Percentiles rank a stretch among this genome's conserved stretches.
Evolutionary conservation across 208 protist genomes (phyloP).

Genomic region (Trypanosoma caninum): DNA sequence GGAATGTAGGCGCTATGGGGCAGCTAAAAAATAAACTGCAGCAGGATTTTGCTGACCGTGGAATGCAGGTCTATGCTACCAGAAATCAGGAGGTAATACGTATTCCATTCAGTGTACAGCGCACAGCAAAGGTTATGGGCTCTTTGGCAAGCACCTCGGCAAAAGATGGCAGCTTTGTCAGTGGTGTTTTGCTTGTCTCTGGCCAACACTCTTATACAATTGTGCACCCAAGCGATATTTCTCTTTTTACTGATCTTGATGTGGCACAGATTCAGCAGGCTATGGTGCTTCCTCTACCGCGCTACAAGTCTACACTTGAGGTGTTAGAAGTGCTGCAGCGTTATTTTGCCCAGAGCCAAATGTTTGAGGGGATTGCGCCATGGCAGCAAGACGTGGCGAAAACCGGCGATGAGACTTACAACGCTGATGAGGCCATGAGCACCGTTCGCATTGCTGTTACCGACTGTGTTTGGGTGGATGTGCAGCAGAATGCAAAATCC

Average conservation of each 20-base stretch:
- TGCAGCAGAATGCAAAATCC: conserved; percentile 60
- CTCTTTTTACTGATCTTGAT: conserved; percentile 79
- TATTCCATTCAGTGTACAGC: conserved; percentile 93
- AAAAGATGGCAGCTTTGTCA: conserved; percentile 67
- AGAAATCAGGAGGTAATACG: conserved; percentile 92
- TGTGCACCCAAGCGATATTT: conserved; percentile 84
- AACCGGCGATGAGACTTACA: conserved; percentile 25
- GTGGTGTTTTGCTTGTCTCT: conserved; percentile 85
- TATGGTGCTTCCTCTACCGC: conserved; percentile 81
- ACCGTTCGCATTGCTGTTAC: conserved; percentile 50
- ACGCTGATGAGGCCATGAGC: conserved; percentile 20
- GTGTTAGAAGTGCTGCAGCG: conserved; percentile 76
- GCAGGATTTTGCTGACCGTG: conserved; percentile 77
- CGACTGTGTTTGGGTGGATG: conserved; percentile 70
- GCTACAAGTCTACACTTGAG: conserved; percentile 65
- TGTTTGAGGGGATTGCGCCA: conserved; percentile 65
- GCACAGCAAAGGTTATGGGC: conserved; percentile 91
- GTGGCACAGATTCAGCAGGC: conserved; percentile 79
- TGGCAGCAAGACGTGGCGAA: conserved; percentile 22
- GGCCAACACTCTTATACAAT: conserved; percentile 81
- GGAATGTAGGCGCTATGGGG: conserved; percentile 92
- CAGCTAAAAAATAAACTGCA: conserved; percentile 91
- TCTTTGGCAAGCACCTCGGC: conserved; percentile 45
- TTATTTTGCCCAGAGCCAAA: conserved; percentile 83
- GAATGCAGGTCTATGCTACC: conserved; percentile 89